Evolutionary conservation across 2,329 filamentous ascomycete species (phyloP).

Genomic region (Monilinia aucupariae): DNA sequence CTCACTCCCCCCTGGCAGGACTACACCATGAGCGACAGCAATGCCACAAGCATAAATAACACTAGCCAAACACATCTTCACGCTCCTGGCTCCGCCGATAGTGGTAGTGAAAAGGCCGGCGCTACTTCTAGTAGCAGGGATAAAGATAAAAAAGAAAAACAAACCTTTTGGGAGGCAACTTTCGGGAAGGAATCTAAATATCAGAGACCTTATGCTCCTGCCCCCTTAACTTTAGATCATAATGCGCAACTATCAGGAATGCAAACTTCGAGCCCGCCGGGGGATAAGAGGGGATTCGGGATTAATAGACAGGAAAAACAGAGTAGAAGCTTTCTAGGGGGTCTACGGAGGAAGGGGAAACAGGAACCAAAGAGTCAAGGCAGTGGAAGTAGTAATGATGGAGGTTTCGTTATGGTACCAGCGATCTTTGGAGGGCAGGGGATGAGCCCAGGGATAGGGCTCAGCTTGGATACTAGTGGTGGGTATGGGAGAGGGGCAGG

Average conservation of each 20-base stretch:
- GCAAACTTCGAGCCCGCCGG: slow-evolving; percentile 23
- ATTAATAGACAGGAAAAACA: slow-evolving; percentile 31
- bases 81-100: slow-evolving; percentile 27
- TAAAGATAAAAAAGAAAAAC: slow-evolving; percentile 28
- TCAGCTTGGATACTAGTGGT: slow-evolving; percentile 6
- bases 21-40: slow-evolving; percentile 11
- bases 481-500: background rate
- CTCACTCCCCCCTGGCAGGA: slow-evolving; percentile 23
- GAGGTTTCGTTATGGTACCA: slow-evolving; percentile 2
- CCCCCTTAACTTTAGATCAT: slow-evolving; percentile 2
- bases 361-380: slow-evolving; percentile 16
- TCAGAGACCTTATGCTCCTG: slow-evolving; percentile 21
- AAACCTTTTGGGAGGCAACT: slow-evolving; percentile 34
- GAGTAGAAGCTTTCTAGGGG: slow-evolving; percentile 31
- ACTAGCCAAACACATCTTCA: slow-evolving; percentile 5
- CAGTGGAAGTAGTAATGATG: slow-evolving; percentile 13
- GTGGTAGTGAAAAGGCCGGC: slow-evolving; percentile 20
- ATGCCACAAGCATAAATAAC: background rate
- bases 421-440: background rate
- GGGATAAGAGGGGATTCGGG: slow-evolving; percentile 15
- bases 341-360: slow-evolving; percentile 26
- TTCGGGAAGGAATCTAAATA: slow-evolving; percentile 33
- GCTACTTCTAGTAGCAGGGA: background rate
- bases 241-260: slow-evolving; percentile 14
- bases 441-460: background rate